These are phyloP conservation scores for Kluyveromyces sp. DNA, from an alignment of 1,139 yeast genomes.

Conservation along the genomic window DNA sequence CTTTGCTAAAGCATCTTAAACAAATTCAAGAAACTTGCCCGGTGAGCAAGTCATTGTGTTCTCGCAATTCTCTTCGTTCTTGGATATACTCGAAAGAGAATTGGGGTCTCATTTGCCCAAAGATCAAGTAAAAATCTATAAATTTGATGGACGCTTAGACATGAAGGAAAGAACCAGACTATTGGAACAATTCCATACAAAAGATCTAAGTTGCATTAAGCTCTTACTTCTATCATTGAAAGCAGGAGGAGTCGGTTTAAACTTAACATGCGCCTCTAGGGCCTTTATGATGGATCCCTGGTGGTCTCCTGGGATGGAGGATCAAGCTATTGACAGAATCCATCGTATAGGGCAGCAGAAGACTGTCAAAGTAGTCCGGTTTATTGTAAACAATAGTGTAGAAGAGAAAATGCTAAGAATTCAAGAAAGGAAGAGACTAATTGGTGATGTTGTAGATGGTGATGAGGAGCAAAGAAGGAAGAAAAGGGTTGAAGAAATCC, in stretches of 20 bases:
- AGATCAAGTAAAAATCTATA: slow-evolving; percentile 29
- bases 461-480: slow-evolving; percentile 70
- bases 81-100: slow-evolving; percentile 68
- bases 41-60: slow-evolving; percentile 78
- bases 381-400: slow-evolving; percentile 76
- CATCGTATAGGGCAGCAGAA: slow-evolving; percentile 84
- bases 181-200: slow-evolving; percentile 45
- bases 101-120: slow-evolving; percentile 27
- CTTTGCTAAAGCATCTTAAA: slow-evolving; percentile 54
- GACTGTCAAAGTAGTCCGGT: slow-evolving; percentile 67
- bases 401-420: slow-evolving; percentile 85
- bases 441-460: slow-evolving; percentile 79
- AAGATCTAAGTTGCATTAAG: slow-evolving; percentile 35
- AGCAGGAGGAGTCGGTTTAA: slow-evolving; percentile 95
- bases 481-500: slow-evolving; percentile 74
- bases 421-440: slow-evolving; percentile 76
- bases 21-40: slow-evolving; percentile 44
- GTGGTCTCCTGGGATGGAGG: slow-evolving; percentile 95
- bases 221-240: slow-evolving; percentile 69
- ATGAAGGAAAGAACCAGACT: slow-evolving; percentile 60
- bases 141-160: slow-evolving; percentile 77
- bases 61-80: slow-evolving; percentile 80
- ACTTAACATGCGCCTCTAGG: slow-evolving; percentile 74
- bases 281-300: slow-evolving; percentile 97
- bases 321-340: slow-evolving; percentile 90